Evolutionary conservation across 495 filamentous ascomycete genomes (phyloP).

Genomic region (Penicillium herquei): DNA sequence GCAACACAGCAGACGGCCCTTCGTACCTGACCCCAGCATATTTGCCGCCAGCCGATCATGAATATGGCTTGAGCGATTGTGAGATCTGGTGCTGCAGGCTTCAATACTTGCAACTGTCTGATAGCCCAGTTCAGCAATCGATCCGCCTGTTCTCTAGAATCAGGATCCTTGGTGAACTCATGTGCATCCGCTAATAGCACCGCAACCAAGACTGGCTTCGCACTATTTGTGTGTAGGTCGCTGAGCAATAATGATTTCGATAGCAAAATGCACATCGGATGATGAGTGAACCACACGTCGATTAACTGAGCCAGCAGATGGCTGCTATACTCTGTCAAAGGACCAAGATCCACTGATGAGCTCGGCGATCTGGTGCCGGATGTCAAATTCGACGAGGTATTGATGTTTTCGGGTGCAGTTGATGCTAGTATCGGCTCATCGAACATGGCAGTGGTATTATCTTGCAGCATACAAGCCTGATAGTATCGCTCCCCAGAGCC

Average conservation of each 20-base stretch:
- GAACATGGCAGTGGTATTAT: neutral
- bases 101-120: neutral
- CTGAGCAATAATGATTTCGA: neutral
- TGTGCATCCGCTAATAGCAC: neutral
- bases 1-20: neutral
- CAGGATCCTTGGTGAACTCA: neutral
- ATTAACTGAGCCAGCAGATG: neutral
- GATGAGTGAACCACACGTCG: neutral
- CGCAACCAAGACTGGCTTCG: neutral
- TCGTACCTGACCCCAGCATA: neutral
- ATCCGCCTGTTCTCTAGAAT: neutral
- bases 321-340: neutral
- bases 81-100: neutral
- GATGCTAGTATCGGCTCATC: neutral
- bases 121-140: neutral
- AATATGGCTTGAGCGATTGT: neutral
- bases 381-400: too few species aligned
- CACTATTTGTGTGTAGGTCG: neutral
- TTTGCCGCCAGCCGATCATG: neutral
- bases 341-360: neutral
- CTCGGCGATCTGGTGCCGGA: neutral
- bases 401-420: neutral
- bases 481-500: neutral
- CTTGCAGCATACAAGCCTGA: neutral
- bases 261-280: neutral